Conservation (phyloP, 164 flowering plant species). For the Macadamia integrifolia region DNA sequence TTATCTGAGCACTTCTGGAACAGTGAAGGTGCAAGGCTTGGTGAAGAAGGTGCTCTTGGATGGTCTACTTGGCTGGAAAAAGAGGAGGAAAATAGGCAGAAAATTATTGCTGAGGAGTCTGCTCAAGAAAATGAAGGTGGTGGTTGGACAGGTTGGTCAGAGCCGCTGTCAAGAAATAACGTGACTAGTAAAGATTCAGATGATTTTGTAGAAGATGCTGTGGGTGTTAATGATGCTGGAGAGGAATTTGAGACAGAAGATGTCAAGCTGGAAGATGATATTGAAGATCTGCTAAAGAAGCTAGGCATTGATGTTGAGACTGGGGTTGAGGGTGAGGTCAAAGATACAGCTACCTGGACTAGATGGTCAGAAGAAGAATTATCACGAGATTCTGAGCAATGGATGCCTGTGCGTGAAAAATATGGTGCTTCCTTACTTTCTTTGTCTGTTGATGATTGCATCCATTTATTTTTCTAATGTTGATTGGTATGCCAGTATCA, state of each 20-base stretch:
- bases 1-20: constrained; percentile 95
- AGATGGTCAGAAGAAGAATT: constrained; percentile 85
- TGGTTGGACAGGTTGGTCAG: constrained; percentile 98
- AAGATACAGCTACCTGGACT: constrained; percentile 64
- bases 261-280: constrained; percentile 54
- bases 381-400: constrained; percentile 56
- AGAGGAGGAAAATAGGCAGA: constrained; percentile 81
- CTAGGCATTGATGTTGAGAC: constrained; percentile 70
- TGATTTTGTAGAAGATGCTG: constrained; percentile 14
- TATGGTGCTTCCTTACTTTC: constrained; percentile 36
- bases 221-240: constrained; percentile 29
- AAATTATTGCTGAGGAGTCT: constrained; percentile 38
- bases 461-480: not conserved
- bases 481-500: not conserved
- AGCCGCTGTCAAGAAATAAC: constrained; percentile 33
- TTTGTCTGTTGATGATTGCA: not conserved
- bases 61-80: constrained; percentile 91
- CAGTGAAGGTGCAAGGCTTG: constrained; percentile 75
- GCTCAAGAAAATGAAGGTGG: constrained; percentile 49
- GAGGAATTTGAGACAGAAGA: constrained; percentile 43
- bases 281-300: constrained; percentile 64
- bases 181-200: constrained; percentile 19
- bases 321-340: constrained; percentile 51
- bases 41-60: constrained; percentile 94
- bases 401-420: constrained; percentile 82